Conservation (phyloP, 148 eudicot species). For the Camellia lanceoleosa region DNA sequence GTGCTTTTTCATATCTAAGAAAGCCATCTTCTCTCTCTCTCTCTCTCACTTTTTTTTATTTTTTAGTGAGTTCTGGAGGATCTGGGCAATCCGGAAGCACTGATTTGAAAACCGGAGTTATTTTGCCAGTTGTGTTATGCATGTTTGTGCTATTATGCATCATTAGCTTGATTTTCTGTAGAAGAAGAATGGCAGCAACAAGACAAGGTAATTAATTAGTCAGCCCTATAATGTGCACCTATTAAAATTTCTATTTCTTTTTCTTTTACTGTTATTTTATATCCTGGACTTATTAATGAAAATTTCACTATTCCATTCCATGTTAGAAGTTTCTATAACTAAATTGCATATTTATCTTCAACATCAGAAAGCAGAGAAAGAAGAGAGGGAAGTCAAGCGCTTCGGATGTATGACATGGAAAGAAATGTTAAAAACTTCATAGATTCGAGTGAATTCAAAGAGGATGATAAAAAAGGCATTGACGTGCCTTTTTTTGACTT, state of each 20-base stretch:
- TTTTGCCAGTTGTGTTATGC: neutral
- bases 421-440: neutral
- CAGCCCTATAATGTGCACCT: neutral
- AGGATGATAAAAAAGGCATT: slow-evolving; percentile 16
- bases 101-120: neutral
- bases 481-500: slow-evolving; percentile 19
- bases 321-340: no score
- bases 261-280: no score
- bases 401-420: neutral
- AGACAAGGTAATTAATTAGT: neutral
- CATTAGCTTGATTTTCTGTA: neutral
- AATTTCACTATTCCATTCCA: neutral
- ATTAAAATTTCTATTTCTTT: no score
- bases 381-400: neutral
- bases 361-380: neutral
- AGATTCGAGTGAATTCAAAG: neutral
- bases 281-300: neutral
- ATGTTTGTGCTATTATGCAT: neutral
- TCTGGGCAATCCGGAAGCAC: neutral
- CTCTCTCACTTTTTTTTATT: neutral
- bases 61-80: no score
- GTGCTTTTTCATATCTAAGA: neutral
- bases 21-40: no score
- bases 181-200: neutral
- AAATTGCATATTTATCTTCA: neutral